These are phyloP conservation scores for Phaseolus coccineus DNA, from an alignment of 331 rosid species.

Conservation along the genomic window DNA sequence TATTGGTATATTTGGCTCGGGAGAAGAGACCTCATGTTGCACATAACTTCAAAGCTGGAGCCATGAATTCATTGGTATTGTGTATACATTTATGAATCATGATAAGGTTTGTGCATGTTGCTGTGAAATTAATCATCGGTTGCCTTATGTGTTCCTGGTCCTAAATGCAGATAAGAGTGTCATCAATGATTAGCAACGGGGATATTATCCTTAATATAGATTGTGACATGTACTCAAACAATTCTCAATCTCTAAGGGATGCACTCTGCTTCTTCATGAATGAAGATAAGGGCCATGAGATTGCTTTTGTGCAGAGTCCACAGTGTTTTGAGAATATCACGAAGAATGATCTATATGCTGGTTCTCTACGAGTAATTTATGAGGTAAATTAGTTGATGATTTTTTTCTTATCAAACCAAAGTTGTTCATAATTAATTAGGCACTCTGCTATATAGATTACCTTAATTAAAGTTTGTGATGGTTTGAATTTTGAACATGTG, in stretches of 20 bases:
- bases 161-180: slow-evolving; percentile 68
- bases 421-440: neutral
- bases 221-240: slow-evolving; percentile 82
- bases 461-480: slow-evolving; percentile 2
- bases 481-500: neutral
- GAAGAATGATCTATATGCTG: slow-evolving; percentile 61
- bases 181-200: slow-evolving; percentile 77
- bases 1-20: slow-evolving; percentile 70
- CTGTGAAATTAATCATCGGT: neutral
- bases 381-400: slow-evolving; percentile 25
- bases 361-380: neutral
- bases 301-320: slow-evolving; percentile 77
- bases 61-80: slow-evolving; percentile 79
- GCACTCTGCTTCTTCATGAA: slow-evolving; percentile 85
- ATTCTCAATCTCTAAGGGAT: slow-evolving; percentile 58
- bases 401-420: neutral
- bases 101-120: neutral
- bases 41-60: slow-evolving; percentile 84
- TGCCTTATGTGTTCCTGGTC: neutral
- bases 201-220: slow-evolving; percentile 65
- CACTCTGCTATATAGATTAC: neutral
- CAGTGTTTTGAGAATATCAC: slow-evolving; percentile 57
- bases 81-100: neutral
- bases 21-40: slow-evolving; percentile 71
- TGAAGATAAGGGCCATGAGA: slow-evolving; percentile 67